A percentile compares a stretch with the other conserved stretches of the same genome.
phyloP scores from a whole-genome alignment of 1,284 basidiomycete species.

The Agroathelia rolfsii region DNA sequence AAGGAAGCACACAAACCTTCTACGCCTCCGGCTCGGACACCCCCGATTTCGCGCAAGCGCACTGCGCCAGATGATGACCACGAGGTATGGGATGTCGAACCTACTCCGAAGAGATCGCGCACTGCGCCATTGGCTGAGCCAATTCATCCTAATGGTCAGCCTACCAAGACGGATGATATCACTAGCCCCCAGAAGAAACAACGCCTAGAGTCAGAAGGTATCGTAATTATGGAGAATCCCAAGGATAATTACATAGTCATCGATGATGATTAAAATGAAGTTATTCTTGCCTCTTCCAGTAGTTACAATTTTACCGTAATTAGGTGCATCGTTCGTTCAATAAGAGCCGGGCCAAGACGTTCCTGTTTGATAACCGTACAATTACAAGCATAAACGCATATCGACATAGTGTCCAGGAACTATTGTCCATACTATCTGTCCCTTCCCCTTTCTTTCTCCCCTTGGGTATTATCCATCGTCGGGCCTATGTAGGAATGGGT shows the following conservation, averaged over 20 bases:
- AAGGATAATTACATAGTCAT: slow-evolving; percentile 43
- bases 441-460: too few species aligned
- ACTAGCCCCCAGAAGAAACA: slow-evolving; percentile 54
- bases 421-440: too few species aligned
- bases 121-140: too few species aligned
- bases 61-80: slow-evolving; percentile 45
- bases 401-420: too few species aligned
- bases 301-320: too few species aligned
- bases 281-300: too few species aligned
- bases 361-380: too few species aligned
- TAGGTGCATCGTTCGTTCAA: too few species aligned
- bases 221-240: slow-evolving; percentile 53
- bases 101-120: slow-evolving; percentile 43
- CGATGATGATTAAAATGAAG: slow-evolving; percentile 47
- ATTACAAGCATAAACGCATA: too few species aligned
- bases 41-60: slow-evolving; percentile 39
- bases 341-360: too few species aligned
- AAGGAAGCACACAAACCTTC: slow-evolving; percentile 34
- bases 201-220: slow-evolving; percentile 59
- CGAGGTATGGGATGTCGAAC: slow-evolving; percentile 36
- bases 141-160: slow-evolving; percentile 1
- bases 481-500: too few species aligned
- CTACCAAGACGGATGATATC: slow-evolving; percentile 11
- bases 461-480: too few species aligned
- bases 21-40: slow-evolving; percentile 33